Conservation (phyloP, 192 early-diverging fungal species). For the Backusella circina region DNA sequence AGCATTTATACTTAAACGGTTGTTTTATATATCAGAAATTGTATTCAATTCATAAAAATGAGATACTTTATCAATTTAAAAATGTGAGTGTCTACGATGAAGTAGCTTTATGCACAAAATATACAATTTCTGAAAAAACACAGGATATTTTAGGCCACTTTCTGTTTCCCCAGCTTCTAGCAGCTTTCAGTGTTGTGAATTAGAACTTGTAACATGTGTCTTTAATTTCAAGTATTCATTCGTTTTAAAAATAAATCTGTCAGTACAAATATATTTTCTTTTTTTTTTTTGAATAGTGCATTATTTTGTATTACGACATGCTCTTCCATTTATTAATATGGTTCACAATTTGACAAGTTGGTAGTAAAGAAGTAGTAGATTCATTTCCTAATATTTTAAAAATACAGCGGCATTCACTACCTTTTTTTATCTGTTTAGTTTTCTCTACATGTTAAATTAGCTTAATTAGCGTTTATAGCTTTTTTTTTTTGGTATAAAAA, state of each 20-base stretch:
- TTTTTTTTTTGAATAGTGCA: neutral
- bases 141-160: neutral
- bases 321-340: neutral
- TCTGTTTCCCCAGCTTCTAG: neutral
- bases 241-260: neutral
- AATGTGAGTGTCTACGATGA: neutral
- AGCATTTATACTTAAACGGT: neutral
- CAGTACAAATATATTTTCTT: neutral
- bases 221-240: neutral
- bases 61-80: neutral
- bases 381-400: neutral
- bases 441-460: neutral
- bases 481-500: neutral
- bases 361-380: neutral
- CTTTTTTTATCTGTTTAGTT: neutral
- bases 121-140: neutral
- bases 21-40: neutral
- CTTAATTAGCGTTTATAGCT: neutral
- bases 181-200: neutral
- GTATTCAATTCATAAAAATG: neutral
- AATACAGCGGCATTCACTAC: neutral
- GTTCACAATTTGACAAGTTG: neutral
- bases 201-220: neutral
- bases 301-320: neutral
- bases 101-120: neutral